A percentile compares a stretch with the other conserved stretches of the same genome.
phyloP scores from a whole-genome alignment of 2,329 filamentous ascomycete genomes.

The Drechslera avenae region DNA sequence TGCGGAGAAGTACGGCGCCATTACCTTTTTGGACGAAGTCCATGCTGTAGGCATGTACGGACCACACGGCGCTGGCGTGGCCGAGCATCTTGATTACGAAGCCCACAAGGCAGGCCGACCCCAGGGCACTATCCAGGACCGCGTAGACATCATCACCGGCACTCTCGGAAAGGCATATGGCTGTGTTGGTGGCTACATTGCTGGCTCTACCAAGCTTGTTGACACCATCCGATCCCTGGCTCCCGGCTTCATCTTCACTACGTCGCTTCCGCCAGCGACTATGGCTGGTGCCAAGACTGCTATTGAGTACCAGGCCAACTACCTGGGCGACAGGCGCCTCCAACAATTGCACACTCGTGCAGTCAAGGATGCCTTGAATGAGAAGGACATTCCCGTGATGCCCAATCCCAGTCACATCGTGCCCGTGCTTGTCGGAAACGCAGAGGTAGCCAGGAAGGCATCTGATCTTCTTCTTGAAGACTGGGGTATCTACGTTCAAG shows the following conservation, averaged over 20 bases:
- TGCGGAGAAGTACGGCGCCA: conserved; percentile 94
- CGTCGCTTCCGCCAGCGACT: conserved; percentile 89
- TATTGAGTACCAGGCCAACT: conserved; percentile 89
- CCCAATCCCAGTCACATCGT: conserved; percentile 97
- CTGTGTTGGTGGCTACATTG: conserved; percentile 97
- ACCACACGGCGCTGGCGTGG: conserved; percentile 91
- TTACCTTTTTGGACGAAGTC: conserved; percentile 98
- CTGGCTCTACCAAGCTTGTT: conserved; percentile 82
- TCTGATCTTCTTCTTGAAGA: conserved; percentile 90
- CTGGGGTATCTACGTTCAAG: conserved; percentile 95
- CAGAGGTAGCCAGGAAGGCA: conserved; percentile 87
- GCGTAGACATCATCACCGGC: conserved; percentile 95
- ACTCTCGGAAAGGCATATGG: conserved; percentile 98
- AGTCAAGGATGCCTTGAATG: conserved; percentile 82
- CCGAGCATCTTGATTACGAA: conserved; percentile 95
- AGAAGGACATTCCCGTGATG: conserved; percentile 89
- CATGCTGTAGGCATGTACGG: conserved; percentile 99
- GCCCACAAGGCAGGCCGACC: conserved; percentile 76
- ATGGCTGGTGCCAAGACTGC: conserved; percentile 93
- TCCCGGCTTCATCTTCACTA: conserved; percentile 98
- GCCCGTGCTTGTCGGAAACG: conserved; percentile 90
- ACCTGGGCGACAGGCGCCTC: conserved; percentile 83
- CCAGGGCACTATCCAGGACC: conserved; percentile 87
- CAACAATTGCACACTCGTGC: conserved; percentile 96
- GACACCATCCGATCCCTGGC: conserved; percentile 94